These are phyloP conservation scores for Ceratobasidium sp. DNA, from an alignment of 1,284 basidiomycete genomes.

Conservation along the genomic window DNA sequence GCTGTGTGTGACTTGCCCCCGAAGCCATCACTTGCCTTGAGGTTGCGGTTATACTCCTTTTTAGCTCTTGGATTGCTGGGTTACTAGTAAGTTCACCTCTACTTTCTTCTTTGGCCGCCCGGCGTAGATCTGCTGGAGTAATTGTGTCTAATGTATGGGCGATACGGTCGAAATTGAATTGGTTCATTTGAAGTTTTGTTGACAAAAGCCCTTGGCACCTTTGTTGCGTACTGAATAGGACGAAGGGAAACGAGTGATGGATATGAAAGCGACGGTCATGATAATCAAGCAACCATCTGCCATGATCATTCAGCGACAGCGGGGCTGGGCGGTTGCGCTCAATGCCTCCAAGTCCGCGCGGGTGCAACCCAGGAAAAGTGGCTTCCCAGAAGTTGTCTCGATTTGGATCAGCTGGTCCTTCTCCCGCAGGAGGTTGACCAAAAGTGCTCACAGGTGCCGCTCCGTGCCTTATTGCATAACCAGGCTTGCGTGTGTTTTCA, in stretches of 20 bases:
- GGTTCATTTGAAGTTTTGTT: constrained; percentile 48
- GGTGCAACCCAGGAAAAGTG: constrained; percentile 60
- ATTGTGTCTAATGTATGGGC: constrained; percentile 17
- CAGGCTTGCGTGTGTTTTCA: constrained; percentile 5
- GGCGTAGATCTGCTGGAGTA: constrained; percentile 42
- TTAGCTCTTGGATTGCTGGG: constrained; percentile 32
- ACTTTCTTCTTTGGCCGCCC: constrained; percentile 48
- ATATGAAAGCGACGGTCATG: constrained; percentile 57
- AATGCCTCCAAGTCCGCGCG: constrained; percentile 61
- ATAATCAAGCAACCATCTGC: constrained; percentile 60
- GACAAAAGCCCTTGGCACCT: constrained; percentile 43
- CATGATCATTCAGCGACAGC: constrained; percentile 58
- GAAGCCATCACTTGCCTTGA: constrained; percentile 50
- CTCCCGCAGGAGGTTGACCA: constrained; percentile 1
- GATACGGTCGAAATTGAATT: constrained; percentile 35
- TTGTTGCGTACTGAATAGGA: constrained; percentile 58
- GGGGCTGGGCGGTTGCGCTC: constrained; percentile 52
- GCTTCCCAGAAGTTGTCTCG: constrained; percentile 54
- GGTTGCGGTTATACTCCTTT: constrained; percentile 39
- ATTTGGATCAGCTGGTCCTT: neutral
- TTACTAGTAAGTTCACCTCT: constrained; percentile 10
- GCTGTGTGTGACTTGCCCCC: constrained; percentile 49
- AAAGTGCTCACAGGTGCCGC: constrained; percentile 33
- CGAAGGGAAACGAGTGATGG: constrained; percentile 58
- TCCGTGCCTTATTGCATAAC: constrained; percentile 46